Percentiles rank a stretch among this genome's conserved stretches.
Evolutionary conservation across 352 stramenopile species (phyloP).

Genomic region (Pythium coloratum): DNA sequence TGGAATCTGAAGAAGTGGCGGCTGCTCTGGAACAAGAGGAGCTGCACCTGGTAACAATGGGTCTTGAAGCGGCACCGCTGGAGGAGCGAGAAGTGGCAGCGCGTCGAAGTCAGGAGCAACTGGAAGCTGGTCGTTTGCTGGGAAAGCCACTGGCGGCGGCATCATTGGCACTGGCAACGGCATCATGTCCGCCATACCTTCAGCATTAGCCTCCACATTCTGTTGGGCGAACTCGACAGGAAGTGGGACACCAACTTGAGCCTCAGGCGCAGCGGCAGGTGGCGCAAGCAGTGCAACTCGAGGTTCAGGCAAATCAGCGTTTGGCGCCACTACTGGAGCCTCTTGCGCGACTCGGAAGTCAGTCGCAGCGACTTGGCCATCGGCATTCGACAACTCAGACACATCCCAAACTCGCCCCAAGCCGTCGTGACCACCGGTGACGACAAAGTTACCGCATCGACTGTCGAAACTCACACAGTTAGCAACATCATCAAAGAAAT

Average conservation of each 20-base stretch:
- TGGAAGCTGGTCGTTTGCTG: not conserved
- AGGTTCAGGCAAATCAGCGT: not conserved
- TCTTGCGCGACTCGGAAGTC: constrained; percentile 25
- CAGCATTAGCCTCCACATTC: not conserved
- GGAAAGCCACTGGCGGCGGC: too few species aligned
- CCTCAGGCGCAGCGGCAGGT: not conserved
- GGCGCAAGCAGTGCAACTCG: not conserved
- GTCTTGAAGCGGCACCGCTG: not conserved
- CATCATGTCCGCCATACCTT: not conserved
- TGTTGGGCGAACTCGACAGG: not conserved
- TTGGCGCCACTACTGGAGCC: not conserved
- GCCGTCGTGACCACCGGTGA: constrained; percentile 90
- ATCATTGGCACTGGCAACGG: not conserved
- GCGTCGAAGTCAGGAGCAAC: not conserved
- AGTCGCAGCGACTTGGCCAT: constrained; percentile 13
- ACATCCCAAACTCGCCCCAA: constrained; percentile 85
- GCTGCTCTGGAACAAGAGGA: not conserved
- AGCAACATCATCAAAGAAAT: not conserved
- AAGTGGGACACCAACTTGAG: not conserved
- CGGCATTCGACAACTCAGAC: constrained; percentile 25
- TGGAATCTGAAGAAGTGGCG: not conserved
- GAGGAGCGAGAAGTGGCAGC: not conserved
- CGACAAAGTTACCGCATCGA: constrained; percentile 76
- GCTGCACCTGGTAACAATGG: not conserved
- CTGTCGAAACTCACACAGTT: constrained; percentile 29